phyloP scores from a whole-genome alignment of 306 rosid species.

The Ammopiptanthus mongolicus region DNA sequence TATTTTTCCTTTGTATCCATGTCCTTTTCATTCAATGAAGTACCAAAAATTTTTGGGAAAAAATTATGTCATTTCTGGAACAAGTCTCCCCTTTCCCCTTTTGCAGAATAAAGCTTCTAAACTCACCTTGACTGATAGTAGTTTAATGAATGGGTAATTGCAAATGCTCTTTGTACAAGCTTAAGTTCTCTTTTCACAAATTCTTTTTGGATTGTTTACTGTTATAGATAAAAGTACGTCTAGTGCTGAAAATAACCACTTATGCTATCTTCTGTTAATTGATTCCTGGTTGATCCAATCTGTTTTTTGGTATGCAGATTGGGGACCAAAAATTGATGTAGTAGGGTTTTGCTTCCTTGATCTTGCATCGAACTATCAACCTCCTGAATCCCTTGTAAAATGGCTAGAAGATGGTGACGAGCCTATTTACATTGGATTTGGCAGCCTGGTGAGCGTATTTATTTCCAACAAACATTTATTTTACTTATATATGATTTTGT shows the following conservation, averaged over 20 bases:
- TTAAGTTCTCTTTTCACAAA: not conserved
- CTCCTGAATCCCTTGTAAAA: slow-evolving; percentile 70
- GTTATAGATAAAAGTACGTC: not conserved
- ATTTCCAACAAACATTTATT: not conserved
- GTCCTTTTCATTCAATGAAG: not conserved
- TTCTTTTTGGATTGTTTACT: not conserved
- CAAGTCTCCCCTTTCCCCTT: not conserved
- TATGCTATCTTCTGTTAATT: not conserved
- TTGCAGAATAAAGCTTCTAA: not conserved
- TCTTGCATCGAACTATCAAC: slow-evolving; percentile 93
- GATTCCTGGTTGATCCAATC: slow-evolving; percentile 6
- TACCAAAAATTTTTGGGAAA: not conserved
- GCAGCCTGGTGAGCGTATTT: slow-evolving; percentile 75
- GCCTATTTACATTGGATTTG: slow-evolving; percentile 94
- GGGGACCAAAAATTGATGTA: slow-evolving; percentile 95
- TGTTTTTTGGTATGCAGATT: slow-evolving; percentile 62
- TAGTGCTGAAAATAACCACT: slow-evolving; percentile 3
- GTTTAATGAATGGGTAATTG: not conserved
- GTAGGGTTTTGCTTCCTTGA: slow-evolving; percentile 99
- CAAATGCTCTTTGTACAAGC: not conserved
- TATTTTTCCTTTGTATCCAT: slow-evolving; percentile 1
- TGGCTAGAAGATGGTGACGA: slow-evolving; percentile 90
- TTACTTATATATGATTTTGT: slow-evolving; percentile 1
- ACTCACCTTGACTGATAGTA: not conserved
- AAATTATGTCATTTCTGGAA: not conserved